These are phyloP conservation scores for Kodamaea nitidulidarum DNA, from an alignment of 805 yeast genomes.

Conservation along the genomic window DNA sequence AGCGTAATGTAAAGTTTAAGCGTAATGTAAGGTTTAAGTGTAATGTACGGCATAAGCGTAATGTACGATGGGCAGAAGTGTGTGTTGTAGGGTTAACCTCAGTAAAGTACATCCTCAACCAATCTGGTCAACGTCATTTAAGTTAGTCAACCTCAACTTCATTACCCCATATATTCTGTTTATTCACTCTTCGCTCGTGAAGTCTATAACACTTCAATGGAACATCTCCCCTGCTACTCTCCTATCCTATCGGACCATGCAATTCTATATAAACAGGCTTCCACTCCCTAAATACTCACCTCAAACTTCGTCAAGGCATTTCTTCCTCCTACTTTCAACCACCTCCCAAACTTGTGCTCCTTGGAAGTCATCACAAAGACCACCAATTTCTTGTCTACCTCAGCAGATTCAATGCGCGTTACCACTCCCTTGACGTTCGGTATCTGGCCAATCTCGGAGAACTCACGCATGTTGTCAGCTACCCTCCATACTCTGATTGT, in stretches of 20 bases:
- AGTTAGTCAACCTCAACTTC: too few species aligned
- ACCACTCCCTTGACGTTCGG: constrained; percentile 66
- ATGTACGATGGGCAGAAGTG: too few species aligned
- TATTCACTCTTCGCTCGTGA: too few species aligned
- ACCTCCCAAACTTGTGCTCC: constrained; percentile 87
- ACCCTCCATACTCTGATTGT: constrained; percentile 73
- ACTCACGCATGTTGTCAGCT: constrained; percentile 57
- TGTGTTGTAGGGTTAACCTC: too few species aligned
- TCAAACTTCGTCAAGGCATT: constrained; percentile 50
- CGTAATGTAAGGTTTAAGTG: too few species aligned
- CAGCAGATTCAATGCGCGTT: constrained; percentile 57
- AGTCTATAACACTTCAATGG: too few species aligned
- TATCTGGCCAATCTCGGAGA: constrained; percentile 54
- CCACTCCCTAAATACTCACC: constrained; percentile 9
- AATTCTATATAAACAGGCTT: constrained; percentile 1
- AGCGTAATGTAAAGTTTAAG: too few species aligned
- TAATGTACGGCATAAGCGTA: too few species aligned
- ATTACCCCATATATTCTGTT: too few species aligned
- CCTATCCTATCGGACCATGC: background rate
- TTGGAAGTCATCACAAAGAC: constrained; percentile 66
- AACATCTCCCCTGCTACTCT: too few species aligned
- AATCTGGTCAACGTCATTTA: too few species aligned
- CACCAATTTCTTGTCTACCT: constrained; percentile 47
- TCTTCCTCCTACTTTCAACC: constrained; percentile 65
- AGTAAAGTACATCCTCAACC: too few species aligned